Conservation (phyloP, 2,329 filamentous ascomycete genomes). For the Xylariales sp. region DNA sequence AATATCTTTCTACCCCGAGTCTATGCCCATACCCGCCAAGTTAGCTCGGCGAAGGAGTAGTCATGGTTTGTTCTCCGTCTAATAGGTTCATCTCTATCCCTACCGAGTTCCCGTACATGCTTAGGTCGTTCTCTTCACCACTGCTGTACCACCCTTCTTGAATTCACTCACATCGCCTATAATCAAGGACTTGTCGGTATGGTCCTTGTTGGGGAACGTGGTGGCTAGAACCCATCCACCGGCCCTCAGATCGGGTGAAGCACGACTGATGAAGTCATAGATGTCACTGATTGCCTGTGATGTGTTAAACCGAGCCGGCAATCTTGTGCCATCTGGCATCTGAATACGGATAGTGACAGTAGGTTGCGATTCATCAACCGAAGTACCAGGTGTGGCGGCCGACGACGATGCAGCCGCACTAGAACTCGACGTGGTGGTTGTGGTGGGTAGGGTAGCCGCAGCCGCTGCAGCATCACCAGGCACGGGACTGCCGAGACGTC, state of each 20-base stretch:
- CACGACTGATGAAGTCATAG: slow-evolving; percentile 77
- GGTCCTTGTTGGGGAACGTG: slow-evolving; percentile 85
- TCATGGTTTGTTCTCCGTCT: neutral
- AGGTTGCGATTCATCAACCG: slow-evolving; percentile 74
- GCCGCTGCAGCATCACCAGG: slow-evolving; percentile 65
- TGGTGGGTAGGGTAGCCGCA: slow-evolving; percentile 46
- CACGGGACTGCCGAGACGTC: slow-evolving; percentile 80
- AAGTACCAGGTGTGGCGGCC: slow-evolving; percentile 40
- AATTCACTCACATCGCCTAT: slow-evolving; percentile 73
- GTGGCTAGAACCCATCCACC: slow-evolving; percentile 82
- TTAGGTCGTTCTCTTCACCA: slow-evolving; percentile 65
- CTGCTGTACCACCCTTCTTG: slow-evolving; percentile 72
- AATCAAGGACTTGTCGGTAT: slow-evolving; percentile 72
- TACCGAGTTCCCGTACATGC: neutral
- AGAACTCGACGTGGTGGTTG: slow-evolving; percentile 49
- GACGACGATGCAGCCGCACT: slow-evolving; percentile 48
- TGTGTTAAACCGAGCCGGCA: slow-evolving; percentile 85
- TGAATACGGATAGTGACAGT: slow-evolving; percentile 79
- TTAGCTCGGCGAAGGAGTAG: neutral
- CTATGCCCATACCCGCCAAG: slow-evolving; percentile 28
- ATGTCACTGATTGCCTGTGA: slow-evolving; percentile 81
- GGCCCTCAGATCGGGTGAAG: slow-evolving; percentile 65
- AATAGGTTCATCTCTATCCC: slow-evolving; percentile 13
- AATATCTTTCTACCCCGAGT: slow-evolving; percentile 23
- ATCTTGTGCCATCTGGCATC: slow-evolving; percentile 79